Percentiles rank a stretch among this genome's conserved stretches.
Evolutionary conservation across 371 early-diverging fungal species (phyloP).

Genomic region (Amoeboaphelidium occidentale): DNA sequence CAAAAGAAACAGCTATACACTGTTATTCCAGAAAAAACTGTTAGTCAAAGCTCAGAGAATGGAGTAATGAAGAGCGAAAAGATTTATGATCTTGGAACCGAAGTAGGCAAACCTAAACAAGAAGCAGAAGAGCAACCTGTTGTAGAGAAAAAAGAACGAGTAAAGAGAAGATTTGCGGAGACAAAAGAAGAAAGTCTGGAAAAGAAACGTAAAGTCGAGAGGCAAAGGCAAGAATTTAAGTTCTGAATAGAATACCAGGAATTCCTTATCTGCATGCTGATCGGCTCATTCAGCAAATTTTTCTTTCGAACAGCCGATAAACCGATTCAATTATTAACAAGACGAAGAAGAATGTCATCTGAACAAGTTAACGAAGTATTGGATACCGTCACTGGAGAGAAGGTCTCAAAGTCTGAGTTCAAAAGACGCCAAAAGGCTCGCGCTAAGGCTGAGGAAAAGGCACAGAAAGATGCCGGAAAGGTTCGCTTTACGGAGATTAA

Average conservation of each 20-base stretch:
- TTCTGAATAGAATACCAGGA: background rate
- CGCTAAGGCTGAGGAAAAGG: constrained; percentile 56
- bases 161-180: constrained; percentile 5
- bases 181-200: constrained; percentile 1
- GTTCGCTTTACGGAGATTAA: constrained; percentile 16
- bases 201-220: background rate
- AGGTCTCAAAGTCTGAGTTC: constrained; percentile 83
- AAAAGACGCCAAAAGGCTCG: constrained; percentile 77
- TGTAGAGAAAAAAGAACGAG: constrained; percentile 10
- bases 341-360: background rate
- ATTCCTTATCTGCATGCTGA: background rate
- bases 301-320: too few relatives aligned
- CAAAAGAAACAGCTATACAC: constrained; percentile 56
- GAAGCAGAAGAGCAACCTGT: constrained; percentile 15
- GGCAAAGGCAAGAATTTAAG: constrained; percentile 1
- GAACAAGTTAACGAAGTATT: constrained; percentile 33
- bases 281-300: constrained; percentile 1
- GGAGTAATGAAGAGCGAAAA: too few relatives aligned
- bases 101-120: too few relatives aligned
- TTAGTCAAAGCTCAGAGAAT: too few relatives aligned
- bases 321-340: background rate
- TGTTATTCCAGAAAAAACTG: constrained; percentile 60
- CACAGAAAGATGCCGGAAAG: constrained; percentile 31
- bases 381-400: constrained; percentile 79
- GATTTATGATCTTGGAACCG: too few relatives aligned